Evolutionary conservation across 257 asterid genomes (phyloP).

Genomic region (Ilex aquifolium): DNA sequence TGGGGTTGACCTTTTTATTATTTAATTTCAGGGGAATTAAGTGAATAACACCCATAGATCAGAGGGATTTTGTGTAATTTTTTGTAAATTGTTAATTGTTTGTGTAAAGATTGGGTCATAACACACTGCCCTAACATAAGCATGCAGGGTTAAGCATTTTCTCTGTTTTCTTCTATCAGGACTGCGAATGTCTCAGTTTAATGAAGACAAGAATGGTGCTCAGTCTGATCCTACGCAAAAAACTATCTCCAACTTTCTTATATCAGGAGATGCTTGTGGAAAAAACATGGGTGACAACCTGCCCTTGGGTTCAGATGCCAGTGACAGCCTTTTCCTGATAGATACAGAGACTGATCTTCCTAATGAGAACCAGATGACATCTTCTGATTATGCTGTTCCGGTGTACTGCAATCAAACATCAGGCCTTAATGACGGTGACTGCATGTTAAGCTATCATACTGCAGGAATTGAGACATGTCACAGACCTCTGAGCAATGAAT

Average conservation of each 20-base stretch:
- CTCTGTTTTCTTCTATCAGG: slow-evolving; percentile 35
- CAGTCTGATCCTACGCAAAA: slow-evolving; percentile 71
- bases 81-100: no score
- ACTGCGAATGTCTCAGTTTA: slow-evolving; percentile 78
- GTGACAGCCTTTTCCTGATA: slow-evolving; percentile 26
- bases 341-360: slow-evolving; percentile 24
- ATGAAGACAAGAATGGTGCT: slow-evolving; percentile 47
- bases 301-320: slow-evolving; percentile 23
- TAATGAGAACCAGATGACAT: slow-evolving; percentile 25
- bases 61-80: no score
- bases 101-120: neutral
- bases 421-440: slow-evolving; percentile 22
- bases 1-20: no score
- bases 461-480: slow-evolving; percentile 21
- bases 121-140: neutral
- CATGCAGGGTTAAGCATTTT: slow-evolving; percentile 4
- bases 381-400: slow-evolving; percentile 26
- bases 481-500: slow-evolving; percentile 20
- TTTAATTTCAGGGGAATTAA: no score
- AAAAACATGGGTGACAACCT: slow-evolving; percentile 24
- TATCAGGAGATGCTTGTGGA: slow-evolving; percentile 36
- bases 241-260: slow-evolving; percentile 58
- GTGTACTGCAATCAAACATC: slow-evolving; percentile 21
- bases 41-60: no score
- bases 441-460: slow-evolving; percentile 13